Evolutionary conservation across 2,329 filamentous ascomycete species (phyloP).

Genomic region (Ceratocystis papillata): DNA sequence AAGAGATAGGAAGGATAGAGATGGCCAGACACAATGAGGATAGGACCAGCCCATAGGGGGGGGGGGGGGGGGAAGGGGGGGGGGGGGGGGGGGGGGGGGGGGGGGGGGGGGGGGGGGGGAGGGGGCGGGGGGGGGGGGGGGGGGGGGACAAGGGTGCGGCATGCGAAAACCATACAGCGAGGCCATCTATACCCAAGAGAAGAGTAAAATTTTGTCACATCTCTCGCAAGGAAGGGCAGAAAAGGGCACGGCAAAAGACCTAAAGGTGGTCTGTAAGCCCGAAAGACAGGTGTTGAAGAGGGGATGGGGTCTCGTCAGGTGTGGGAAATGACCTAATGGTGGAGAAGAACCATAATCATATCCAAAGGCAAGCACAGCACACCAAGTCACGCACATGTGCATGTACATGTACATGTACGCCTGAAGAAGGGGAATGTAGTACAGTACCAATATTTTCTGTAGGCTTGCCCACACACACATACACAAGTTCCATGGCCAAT

Average conservation of each 20-base stretch:
- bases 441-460: background rate
- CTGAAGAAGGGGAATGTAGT: background rate
- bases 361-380: background rate
- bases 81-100: too few species aligned
- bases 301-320: background rate
- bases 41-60: background rate
- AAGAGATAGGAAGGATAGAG: background rate
- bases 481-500: background rate
- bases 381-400: background rate
- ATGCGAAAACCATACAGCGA: background rate
- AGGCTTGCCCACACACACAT: background rate
- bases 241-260: background rate
- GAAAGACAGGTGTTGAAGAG: background rate
- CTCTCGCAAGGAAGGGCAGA: background rate
- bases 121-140: background rate
- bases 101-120: too few species aligned
- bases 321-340: background rate
- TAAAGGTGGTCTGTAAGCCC: background rate
- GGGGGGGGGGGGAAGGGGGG: background rate
- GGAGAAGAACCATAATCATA: background rate
- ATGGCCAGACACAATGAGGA: background rate
- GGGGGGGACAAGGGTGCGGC: background rate
- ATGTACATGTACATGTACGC: background rate
- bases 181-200: conserved; percentile 1
- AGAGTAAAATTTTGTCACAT: background rate